Evolutionary conservation across 2,329 filamentous ascomycete genomes (phyloP).

Genomic region (Diaporthe sp.): DNA sequence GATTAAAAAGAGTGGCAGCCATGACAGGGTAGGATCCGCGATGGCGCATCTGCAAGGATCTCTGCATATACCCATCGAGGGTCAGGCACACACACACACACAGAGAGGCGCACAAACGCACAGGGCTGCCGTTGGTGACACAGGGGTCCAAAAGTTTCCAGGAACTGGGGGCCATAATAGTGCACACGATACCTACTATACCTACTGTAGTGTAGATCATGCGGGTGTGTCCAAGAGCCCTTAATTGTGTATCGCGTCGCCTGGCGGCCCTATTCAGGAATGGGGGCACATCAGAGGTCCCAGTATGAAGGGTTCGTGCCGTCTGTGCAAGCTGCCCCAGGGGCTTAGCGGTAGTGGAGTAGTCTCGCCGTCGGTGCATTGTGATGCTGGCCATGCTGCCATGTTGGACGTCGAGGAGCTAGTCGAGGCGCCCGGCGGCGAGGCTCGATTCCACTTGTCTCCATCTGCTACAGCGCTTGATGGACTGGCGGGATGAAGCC

Average conservation of each 20-base stretch:
- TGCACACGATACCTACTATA: constrained; percentile 1
- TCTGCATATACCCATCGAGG: constrained; percentile 27
- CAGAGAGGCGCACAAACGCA: background rate
- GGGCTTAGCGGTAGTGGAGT: constrained; percentile 28
- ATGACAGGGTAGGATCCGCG: constrained; percentile 29
- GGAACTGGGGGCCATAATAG: constrained; percentile 25
- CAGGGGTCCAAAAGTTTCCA: constrained; percentile 24
- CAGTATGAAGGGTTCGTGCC: constrained; percentile 7
- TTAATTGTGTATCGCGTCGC: constrained; percentile 11
- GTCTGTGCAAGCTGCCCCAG: constrained; percentile 25
- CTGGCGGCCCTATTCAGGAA: constrained; percentile 23
- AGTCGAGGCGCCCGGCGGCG: constrained; percentile 30
- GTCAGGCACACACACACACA: background rate
- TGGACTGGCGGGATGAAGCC: background rate
- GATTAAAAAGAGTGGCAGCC: constrained; percentile 30
- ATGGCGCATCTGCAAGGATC: constrained; percentile 28
- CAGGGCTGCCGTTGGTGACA: constrained; percentile 22
- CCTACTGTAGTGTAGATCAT: constrained; percentile 5
- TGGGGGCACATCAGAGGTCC: constrained; percentile 1
- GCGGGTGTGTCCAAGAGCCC: constrained; percentile 5
- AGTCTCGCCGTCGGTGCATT: constrained; percentile 10
- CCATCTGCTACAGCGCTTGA: constrained; percentile 5
- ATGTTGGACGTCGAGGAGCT: constrained; percentile 20
- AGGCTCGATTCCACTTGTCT: constrained; percentile 8
- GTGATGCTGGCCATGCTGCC: constrained; percentile 9